These are phyloP conservation scores for Bocquillonia castaneifolia DNA, from an alignment of 441 rosid species.

Conservation along the genomic window DNA sequence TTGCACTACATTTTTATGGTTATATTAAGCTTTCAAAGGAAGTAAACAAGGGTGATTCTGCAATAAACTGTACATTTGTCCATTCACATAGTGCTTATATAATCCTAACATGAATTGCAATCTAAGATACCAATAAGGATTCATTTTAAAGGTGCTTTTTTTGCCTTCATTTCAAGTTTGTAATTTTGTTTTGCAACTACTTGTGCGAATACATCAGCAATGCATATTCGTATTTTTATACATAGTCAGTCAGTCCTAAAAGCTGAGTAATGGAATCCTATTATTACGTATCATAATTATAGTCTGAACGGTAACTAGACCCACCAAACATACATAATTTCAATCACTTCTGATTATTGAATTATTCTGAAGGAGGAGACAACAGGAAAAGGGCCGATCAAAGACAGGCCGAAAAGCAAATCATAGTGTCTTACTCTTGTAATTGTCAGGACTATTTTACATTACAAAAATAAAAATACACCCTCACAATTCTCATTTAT, in stretches of 20 bases:
- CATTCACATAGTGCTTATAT: conserved; percentile 25
- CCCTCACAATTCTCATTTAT: background rate
- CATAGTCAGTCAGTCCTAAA: background rate
- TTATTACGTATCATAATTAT: background rate
- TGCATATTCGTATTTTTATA: no score
- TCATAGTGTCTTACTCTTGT: conserved; percentile 1
- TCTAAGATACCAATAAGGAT: conserved; percentile 25
- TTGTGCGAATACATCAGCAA: no score
- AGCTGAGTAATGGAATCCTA: background rate
- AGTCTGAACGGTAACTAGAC: conserved; percentile 4
- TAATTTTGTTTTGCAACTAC: background rate
- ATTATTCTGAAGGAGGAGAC: background rate
- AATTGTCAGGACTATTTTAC: background rate
- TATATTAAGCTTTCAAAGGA: conserved; percentile 15
- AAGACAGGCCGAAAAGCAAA: background rate
- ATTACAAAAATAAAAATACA: background rate
- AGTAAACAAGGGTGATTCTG: conserved; percentile 19
- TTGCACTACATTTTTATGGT: background rate
- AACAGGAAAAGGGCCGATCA: background rate
- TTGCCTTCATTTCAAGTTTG: conserved; percentile 38
- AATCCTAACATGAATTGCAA: conserved; percentile 35
- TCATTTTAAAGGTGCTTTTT: conserved; percentile 22
- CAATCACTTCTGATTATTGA: background rate
- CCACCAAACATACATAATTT: conserved; percentile 5
- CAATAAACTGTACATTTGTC: conserved; percentile 5